Conservation (phyloP, 176 grass and related monocot genomes). For the Saccharum spontaneum region DNA sequence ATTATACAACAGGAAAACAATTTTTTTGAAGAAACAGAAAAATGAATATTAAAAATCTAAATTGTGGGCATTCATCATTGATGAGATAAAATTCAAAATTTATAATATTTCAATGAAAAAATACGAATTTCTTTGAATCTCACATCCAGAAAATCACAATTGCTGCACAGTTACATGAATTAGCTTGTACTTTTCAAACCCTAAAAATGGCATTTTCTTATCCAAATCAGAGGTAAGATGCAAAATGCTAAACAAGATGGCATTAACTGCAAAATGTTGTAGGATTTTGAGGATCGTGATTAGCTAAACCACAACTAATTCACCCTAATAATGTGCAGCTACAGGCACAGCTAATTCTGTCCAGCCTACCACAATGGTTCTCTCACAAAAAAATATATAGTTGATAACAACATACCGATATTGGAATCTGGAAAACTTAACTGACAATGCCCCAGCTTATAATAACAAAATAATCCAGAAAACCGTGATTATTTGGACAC, state of each 20-base stretch:
- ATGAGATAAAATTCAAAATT: neutral
- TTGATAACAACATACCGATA: neutral
- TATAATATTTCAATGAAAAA: neutral
- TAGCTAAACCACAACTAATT: neutral
- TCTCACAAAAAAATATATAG: slow-evolving; percentile 2
- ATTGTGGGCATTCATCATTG: neutral
- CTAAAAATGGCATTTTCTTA: neutral
- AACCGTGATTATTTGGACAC: neutral
- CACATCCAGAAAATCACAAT: slow-evolving; percentile 8
- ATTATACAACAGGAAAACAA: neutral
- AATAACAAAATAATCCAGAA: slow-evolving; percentile 16
- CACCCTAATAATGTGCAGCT: neutral
- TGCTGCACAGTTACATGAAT: neutral
- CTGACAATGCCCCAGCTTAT: neutral
- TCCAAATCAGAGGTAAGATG: neutral
- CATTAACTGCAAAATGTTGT: neutral
- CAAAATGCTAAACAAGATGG: neutral
- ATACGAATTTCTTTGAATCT: neutral
- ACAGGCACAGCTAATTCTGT: neutral
- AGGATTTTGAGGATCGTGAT: neutral
- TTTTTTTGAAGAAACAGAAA: neutral
- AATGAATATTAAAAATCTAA: neutral
- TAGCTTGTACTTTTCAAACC: neutral
- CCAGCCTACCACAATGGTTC: neutral
- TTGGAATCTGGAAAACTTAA: neutral